Evolutionary conservation across 2,329 filamentous ascomycete species (phyloP).

Genomic region (Rosellinia necatrix): DNA sequence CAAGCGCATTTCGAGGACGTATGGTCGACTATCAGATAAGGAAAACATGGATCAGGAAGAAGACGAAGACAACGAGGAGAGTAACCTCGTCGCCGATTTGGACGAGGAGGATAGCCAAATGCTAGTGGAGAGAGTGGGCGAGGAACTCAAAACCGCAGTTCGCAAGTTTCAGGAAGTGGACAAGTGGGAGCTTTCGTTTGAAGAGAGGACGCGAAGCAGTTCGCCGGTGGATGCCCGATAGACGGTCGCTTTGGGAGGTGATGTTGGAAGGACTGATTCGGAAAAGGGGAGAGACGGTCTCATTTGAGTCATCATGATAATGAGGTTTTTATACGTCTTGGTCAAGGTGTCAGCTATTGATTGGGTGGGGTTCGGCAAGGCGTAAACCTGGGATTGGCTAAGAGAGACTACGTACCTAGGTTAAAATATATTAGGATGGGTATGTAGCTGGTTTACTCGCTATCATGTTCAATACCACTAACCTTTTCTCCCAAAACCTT

Average conservation of each 20-base stretch:
- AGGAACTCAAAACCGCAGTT: constrained; percentile 62
- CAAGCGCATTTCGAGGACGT: constrained; percentile 48
- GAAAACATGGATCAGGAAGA: constrained; percentile 55
- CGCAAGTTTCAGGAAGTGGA: constrained; percentile 73
- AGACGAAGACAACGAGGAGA: constrained; percentile 42
- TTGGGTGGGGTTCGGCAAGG: constrained; percentile 1
- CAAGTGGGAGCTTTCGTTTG: constrained; percentile 69
- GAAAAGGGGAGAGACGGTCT: background rate
- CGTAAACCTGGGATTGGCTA: background rate
- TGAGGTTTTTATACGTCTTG: constrained; percentile 18
- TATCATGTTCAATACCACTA: constrained; percentile 14
- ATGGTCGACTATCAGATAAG: constrained; percentile 61
- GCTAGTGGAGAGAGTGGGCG: constrained; percentile 47
- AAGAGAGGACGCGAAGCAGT: constrained; percentile 63
- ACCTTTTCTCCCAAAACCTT: background rate
- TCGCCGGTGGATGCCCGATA: constrained; percentile 58
- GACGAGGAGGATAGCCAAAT: constrained; percentile 43
- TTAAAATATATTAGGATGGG: constrained; percentile 2
- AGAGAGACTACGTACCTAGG: constrained; percentile 21
- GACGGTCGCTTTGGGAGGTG: constrained; percentile 18
- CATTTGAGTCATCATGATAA: constrained; percentile 23
- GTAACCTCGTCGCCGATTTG: constrained; percentile 42
- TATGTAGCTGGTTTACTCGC: constrained; percentile 13
- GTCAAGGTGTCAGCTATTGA: constrained; percentile 26
- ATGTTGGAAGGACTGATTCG: background rate